A percentile compares a stretch with the other conserved stretches of the same genome.
These are phyloP conservation scores for Phytophthora pini DNA, from an alignment of 352 stramenopile species.

Conservation along the genomic window DNA sequence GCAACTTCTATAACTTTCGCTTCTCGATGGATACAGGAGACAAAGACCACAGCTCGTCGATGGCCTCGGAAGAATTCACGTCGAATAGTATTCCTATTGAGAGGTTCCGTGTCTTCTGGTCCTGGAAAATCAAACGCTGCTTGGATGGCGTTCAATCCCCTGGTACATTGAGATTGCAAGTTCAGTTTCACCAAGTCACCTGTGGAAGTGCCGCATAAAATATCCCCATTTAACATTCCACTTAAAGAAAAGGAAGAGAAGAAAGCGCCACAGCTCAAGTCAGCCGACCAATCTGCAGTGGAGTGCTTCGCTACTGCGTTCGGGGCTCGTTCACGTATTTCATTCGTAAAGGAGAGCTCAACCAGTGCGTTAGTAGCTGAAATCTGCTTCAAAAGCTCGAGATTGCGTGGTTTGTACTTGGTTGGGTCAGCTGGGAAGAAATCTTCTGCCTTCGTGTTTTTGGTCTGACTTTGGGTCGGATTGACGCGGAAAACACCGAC, in stretches of 20 bases:
- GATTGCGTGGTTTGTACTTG: slow-evolving; percentile 44
- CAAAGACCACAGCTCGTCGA: slow-evolving; percentile 40
- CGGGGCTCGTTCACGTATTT: slow-evolving; percentile 28
- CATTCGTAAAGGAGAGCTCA: slow-evolving; percentile 23
- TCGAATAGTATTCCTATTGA: slow-evolving; percentile 11
- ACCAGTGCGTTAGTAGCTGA: slow-evolving; percentile 23
- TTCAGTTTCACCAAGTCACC: slow-evolving; percentile 51
- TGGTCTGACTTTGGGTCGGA: slow-evolving; percentile 4
- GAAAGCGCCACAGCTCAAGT: slow-evolving; percentile 32
- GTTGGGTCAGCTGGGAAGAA: slow-evolving; percentile 39
- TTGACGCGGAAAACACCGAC: slow-evolving; percentile 5
- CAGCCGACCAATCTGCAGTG: slow-evolving; percentile 9
- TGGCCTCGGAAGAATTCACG: slow-evolving; percentile 59
- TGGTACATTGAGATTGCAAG: slow-evolving; percentile 8
- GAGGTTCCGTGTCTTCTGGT: slow-evolving; percentile 1
- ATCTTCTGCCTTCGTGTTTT: slow-evolving; percentile 35
- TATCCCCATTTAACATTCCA: slow-evolving; percentile 9
- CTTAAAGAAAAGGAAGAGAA: slow-evolving; percentile 31
- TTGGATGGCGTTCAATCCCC: slow-evolving; percentile 9
- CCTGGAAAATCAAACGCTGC: slow-evolving; percentile 43
- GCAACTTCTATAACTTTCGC: slow-evolving; percentile 30
- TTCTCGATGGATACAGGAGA: slow-evolving; percentile 30
- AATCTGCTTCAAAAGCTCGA: slow-evolving; percentile 40
- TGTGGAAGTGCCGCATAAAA: slow-evolving; percentile 38
- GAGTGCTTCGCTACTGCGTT: slow-evolving; percentile 21